Base-by-base conservation (phyloP, 345 rosid species). In the Diplotaxis tenuifolia region DNA sequence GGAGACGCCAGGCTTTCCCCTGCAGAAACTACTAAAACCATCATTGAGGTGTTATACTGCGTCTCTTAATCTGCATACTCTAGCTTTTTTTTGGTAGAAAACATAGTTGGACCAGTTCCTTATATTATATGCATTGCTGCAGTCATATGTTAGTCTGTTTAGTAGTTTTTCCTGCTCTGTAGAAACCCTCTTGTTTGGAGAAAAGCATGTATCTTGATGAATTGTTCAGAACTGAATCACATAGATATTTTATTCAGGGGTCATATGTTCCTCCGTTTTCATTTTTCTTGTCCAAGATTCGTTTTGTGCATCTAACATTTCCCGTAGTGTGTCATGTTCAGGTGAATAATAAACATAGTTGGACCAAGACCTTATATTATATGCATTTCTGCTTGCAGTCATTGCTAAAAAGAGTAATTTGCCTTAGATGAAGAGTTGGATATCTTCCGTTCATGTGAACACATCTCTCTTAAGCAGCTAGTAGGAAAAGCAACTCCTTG, bases 281-380 rank as follows among this genome's bases (percentile, higher is more conserved):
- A 11, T 57, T 19, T 31, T 64, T n/a, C n/a, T n/a, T n/a, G 23
- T 68, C 23, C 4, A 38, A 18, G 58, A 21, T 66, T 52, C 3
- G 2, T 34, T 67, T 77, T 82, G 77, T 73, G 67, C 76, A 59
- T 47, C 84, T 85, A 80, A 87, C 82, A 82, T 68, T 78, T 77
- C 72, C 82, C 75, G 78, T 87, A 86, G 90, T 81, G 78, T 81
- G 87, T 84, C 61, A 25, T 80, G 70, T 86, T 74, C 85, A 95
- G 99, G 96, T 89, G 71, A 95, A 88, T 82, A 78, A 75, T 78
- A 88, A 83, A 85, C n/a, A n/a, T n/a, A n/a, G n/a, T n/a, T n/a
- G n/a, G n/a, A n/a, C n/a, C n/a, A n/a, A n/a, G n/a, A n/a, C n/a
- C n/a, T n/a, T n/a, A n/a, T n/a, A n/a, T n/a, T n/a, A n/a, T n/a